These are phyloP conservation scores for Gliomastix tumulicola DNA, from an alignment of 2,329 filamentous ascomycete species.

Conservation along the genomic window DNA sequence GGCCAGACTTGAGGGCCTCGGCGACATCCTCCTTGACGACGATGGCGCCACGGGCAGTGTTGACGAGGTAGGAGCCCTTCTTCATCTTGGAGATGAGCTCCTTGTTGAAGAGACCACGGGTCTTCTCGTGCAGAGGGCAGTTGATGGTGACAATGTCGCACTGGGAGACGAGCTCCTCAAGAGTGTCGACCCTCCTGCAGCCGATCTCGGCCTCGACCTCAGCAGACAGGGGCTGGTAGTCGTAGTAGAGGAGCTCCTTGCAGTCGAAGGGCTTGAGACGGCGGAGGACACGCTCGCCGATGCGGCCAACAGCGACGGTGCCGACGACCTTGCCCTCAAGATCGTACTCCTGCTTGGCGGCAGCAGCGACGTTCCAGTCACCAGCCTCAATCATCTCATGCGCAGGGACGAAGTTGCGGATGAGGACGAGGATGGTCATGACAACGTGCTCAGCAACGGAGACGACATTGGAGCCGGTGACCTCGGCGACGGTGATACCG, in stretches of 20 bases:
- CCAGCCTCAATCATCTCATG: constrained; percentile 87
- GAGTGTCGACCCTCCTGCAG: constrained; percentile 76
- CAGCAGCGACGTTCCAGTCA: constrained; percentile 92
- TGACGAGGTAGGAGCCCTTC: constrained; percentile 93
- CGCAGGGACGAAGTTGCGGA: constrained; percentile 97
- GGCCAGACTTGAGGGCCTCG: constrained; percentile 82
- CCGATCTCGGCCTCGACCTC: constrained; percentile 95
- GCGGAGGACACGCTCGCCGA: constrained; percentile 94
- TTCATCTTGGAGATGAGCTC: constrained; percentile 99
- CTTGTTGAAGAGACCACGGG: constrained; percentile 95
- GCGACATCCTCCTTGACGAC: constrained; percentile 99
- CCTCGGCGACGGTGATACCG: constrained; percentile 93
- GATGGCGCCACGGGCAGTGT: constrained; percentile 97
- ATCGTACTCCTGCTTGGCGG: constrained; percentile 97
- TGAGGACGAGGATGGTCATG: constrained; percentile 94
- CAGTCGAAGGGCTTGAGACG: constrained; percentile 97
- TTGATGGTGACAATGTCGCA: constrained; percentile 99
- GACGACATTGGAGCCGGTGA: constrained; percentile 96
- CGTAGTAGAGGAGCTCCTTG: constrained; percentile 99
- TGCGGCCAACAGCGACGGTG: constrained; percentile 94
- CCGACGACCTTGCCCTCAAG: constrained; percentile 96
- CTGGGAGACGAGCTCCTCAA: constrained; percentile 91
- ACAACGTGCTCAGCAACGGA: constrained; percentile 98
- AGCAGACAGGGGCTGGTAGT: constrained; percentile 88
- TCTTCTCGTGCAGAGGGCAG: constrained; percentile 98